Evolutionary conservation across 148 eudicot genomes (phyloP), one percentile per base, ranked within the genome.

Genomic region (Persicaria maculosa): DNA sequence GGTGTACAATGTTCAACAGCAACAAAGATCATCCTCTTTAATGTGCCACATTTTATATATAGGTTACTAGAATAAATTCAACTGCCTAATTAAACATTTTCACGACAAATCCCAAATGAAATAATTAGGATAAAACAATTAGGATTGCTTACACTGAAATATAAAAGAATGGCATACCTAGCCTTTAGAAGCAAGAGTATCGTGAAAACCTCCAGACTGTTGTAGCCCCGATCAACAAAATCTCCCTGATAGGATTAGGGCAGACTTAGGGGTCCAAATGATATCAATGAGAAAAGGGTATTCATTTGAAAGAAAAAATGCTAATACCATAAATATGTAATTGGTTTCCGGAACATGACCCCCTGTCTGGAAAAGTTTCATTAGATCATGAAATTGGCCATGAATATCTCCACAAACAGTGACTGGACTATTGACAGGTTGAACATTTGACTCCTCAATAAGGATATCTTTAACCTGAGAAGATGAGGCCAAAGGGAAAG

Each of bases 371-470:
- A 95, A 95, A 79, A 95, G 98, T 81, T 92, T 95, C 98, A 92
- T 95, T 74, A 95, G 72, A 84, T 95, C 97, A 83, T 95, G 98
- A 64, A 95, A 95, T 75, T 95, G 98, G 76, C 98, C 98, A 84
- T 95, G 98, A 69, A 95, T 95, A 81, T 92, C 98, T 71, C 98
- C 97, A 85, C 98, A 95, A 74, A 95, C 98, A 72, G 98, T 95
- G 74, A 95, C 98, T 48, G 98, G 98, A 84, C 98, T 95, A 84
- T 92, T 95, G 70, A 95, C 97, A 40, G 97, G 98, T 84, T 92
- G 98, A 80, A 92, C 97, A 76, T 95, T 95, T 71, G 98, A 92
- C 83, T 95, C 98, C 84, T 92, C 98, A 68, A 92, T 92, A 79
- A 95, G 87, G 48, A 95, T 95, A 79, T 95, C 98, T 83, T 95